phyloP scores from a whole-genome alignment of 208 protist genomes.

The Sergeia podlipaevii region DNA sequence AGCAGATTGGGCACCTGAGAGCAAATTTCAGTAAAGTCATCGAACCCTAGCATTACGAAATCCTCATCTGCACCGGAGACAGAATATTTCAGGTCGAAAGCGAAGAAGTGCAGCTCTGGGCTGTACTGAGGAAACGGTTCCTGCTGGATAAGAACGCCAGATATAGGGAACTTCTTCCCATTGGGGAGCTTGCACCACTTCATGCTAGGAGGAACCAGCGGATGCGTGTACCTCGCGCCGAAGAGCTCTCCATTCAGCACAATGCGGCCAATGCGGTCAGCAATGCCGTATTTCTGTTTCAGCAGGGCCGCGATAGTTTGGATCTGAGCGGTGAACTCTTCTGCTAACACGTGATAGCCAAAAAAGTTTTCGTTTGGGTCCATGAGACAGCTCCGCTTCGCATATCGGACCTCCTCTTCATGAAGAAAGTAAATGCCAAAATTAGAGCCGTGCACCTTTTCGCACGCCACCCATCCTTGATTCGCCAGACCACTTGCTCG shows the following conservation, averaged over 20 bases:
- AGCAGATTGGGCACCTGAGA: conserved; percentile 65
- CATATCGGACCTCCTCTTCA: conserved; percentile 57
- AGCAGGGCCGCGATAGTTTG: conserved; percentile 58
- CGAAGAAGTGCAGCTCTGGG: conserved; percentile 85
- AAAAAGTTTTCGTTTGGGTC: conserved; percentile 90
- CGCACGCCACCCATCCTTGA: conserved; percentile 81
- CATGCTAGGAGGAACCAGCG: conserved; percentile 74
- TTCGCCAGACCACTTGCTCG: conserved; percentile 47
- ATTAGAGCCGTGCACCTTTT: conserved; percentile 89
- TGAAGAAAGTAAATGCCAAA: conserved; percentile 80
- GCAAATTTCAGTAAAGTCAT: conserved; percentile 76
- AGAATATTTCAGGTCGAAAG: conserved; percentile 86
- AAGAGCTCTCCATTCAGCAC: conserved; percentile 86
- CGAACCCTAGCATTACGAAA: conserved; percentile 71
- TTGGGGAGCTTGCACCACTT: conserved; percentile 86
- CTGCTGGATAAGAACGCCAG: conserved; percentile 73
- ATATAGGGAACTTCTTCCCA: conserved; percentile 68
- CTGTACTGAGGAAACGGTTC: conserved; percentile 89
- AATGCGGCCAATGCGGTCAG: conserved; percentile 55
- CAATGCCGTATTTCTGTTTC: conserved; percentile 66
- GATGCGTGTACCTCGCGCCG: conserved; percentile 85
- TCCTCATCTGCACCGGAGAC: conserved; percentile 72
- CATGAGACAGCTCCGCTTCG: conserved; percentile 87
- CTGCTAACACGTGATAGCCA: conserved; percentile 79
- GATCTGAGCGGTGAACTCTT: conserved; percentile 68